Conservation (phyloP, 371 early-diverging fungal genomes). For the Apophysomyces trapeziformis region DNA sequence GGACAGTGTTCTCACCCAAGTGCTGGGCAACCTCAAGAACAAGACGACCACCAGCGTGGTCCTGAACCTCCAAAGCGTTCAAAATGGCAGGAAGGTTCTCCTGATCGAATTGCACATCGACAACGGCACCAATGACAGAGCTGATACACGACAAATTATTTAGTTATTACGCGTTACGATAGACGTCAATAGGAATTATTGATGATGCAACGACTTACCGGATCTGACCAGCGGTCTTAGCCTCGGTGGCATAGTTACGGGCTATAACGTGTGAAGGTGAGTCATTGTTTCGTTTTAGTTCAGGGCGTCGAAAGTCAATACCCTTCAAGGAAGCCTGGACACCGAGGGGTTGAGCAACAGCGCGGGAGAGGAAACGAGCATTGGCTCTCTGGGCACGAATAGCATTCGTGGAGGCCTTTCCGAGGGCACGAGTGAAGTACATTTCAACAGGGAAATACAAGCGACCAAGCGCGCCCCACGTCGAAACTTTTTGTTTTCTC, state of each 20-base stretch:
- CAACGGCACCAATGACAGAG: conserved; percentile 93
- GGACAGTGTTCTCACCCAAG: conserved; percentile 91
- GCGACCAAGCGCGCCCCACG: conserved; percentile 7
- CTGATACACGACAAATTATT: background rate
- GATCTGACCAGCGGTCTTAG: conserved; percentile 47
- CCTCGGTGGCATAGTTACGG: conserved; percentile 45
- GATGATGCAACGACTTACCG: conserved; percentile 40
- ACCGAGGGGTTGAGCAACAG: conserved; percentile 31
- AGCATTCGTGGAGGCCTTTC: conserved; percentile 36
- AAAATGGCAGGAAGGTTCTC: conserved; percentile 89
- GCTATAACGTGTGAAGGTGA: conserved; percentile 17
- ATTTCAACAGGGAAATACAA: conserved; percentile 21
- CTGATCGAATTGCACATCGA: conserved; percentile 94
- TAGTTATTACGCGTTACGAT: too few relatives aligned
- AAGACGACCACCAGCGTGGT: conserved; percentile 73
- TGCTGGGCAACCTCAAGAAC: conserved; percentile 96
- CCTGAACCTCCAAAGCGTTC: conserved; percentile 93
- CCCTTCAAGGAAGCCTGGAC: conserved; percentile 31
- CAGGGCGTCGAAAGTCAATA: conserved; percentile 10
- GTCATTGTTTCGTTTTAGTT: background rate
- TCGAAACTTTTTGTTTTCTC: conserved; percentile 1
- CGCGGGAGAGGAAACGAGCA: conserved; percentile 24
- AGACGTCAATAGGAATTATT: too few relatives aligned
- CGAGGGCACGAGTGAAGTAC: conserved; percentile 42
- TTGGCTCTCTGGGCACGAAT: conserved; percentile 34